Conservation (phyloP, 495 filamentous ascomycete species). For the Glonium stellatum region DNA sequence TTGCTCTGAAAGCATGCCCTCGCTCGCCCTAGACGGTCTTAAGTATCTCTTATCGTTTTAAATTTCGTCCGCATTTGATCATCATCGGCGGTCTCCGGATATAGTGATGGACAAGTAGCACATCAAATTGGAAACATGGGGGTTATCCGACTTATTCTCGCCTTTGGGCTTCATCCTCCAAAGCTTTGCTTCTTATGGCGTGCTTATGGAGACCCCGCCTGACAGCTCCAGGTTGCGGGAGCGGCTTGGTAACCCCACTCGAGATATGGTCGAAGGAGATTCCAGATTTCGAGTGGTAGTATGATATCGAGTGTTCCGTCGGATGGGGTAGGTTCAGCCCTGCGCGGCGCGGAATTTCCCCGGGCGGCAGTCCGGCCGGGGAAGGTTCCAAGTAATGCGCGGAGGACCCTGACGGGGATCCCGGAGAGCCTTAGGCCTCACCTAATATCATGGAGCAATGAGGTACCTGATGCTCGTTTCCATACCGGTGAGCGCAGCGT, state of each 20-base stretch:
- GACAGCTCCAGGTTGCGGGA: neutral
- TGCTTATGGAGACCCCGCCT: constrained; percentile 5
- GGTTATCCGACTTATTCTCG: constrained; percentile 21
- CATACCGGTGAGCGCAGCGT: neutral
- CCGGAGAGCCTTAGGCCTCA: neutral
- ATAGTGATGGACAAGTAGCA: neutral
- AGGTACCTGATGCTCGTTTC: neutral
- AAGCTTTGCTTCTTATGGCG: constrained; percentile 9
- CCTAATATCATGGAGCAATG: neutral
- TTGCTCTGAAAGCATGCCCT: too few species aligned
- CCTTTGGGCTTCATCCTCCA: constrained; percentile 11
- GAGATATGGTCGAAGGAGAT: neutral
- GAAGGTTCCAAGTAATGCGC: neutral
- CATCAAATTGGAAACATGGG: neutral
- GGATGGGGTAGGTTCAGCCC: neutral
- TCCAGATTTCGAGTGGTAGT: neutral
- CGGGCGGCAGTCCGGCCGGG: neutral
- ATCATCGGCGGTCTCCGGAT: neutral
- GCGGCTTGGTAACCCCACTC: neutral
- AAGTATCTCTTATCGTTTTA: neutral
- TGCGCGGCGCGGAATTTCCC: neutral
- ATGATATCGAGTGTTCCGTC: too few species aligned
- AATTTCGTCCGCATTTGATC: neutral
- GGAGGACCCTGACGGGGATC: neutral
- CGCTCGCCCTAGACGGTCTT: neutral